Percentiles rank a stretch among this genome's conserved stretches.
Evolutionary conservation across 169 alveolate genomes (phyloP).

Genomic region (Besnoitia besnoiti): DNA sequence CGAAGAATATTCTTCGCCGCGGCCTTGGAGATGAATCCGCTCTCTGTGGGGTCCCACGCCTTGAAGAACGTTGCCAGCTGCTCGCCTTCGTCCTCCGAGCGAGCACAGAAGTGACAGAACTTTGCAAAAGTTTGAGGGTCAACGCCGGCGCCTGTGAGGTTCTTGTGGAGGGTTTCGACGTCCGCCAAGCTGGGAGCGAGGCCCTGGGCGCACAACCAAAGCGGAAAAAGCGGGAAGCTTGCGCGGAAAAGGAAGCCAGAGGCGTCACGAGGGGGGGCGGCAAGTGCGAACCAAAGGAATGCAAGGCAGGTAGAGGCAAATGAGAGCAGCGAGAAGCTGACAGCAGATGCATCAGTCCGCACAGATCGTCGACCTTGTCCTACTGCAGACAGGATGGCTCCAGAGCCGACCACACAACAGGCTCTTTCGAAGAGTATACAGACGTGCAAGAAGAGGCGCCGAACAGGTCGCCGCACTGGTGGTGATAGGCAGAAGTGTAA

Average conservation of each 20-base stretch:
- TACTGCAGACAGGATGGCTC: no score
- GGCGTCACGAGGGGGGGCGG: not conserved
- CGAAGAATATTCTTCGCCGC: not conserved
- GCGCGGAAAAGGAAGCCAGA: not conserved
- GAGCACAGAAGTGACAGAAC: not conserved
- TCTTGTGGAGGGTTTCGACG: not conserved
- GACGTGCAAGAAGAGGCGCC: no score
- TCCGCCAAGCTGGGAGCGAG: constrained; percentile 33
- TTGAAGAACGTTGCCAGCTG: not conserved
- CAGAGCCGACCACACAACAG: no score
- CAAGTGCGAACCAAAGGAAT: not conserved
- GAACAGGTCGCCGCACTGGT: no score
- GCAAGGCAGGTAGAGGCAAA: no score
- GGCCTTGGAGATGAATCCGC: not conserved
- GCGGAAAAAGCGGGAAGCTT: no score
- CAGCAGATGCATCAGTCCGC: no score
- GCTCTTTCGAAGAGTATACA: no score
- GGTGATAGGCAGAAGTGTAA: no score
- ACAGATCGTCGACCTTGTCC: no score
- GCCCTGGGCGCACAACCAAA: constrained; percentile 23
- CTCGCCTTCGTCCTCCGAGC: constrained; percentile 1
- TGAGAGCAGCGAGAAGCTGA: no score
- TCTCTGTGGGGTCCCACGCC: not conserved
- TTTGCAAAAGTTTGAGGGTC: not conserved
- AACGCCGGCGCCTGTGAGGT: not conserved